Evolutionary conservation across 495 filamentous ascomycete genomes (phyloP), one percentile per base, ranked within the genome.

Genomic region (Penicillium dipodomyicola): DNA sequence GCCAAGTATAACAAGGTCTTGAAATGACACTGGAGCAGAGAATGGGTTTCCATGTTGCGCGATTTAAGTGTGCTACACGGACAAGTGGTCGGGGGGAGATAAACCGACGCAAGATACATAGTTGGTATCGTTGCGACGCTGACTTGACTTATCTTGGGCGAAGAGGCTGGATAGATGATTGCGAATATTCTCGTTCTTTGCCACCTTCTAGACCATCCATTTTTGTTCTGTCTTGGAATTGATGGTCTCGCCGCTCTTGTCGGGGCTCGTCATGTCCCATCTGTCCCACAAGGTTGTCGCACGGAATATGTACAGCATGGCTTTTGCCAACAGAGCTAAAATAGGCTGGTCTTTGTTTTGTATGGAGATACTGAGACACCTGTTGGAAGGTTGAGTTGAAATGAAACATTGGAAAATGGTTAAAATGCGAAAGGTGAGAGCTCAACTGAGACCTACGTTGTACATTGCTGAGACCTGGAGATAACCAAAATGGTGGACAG

Each of bases 281-380:
- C 32, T 20, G 40, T 58, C 54, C 52, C 32, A 52, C 49, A n/a
- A 1, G 14, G 22, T 49, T 48, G 64, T 67, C 30, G 23, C 48
- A 67, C 65, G 47, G 12, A 5, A 32, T 40, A 14, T 17, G 30
- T 50, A 54, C 37, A 39, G 15, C 42, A 39, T 27, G n/a, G 10
- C 30, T 29, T 15, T 46, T 45, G 30, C 29, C 3, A 35, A 25
- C 52, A 30, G 15, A 27, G 5, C 10, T 2, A 29, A 23, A 14
- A 8, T 39, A 37, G 29, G 19, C 20, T 27, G 15, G 19, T 29
- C 5, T 46, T 25, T 39, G 5, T 8, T 46, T n/a, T 15, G 32
- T 19, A 29, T 22, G 22, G 33, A 29, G n/a, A 32, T 56, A 4
- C 32, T 9, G 45, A 56, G 54, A 56, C 44, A 48, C 2, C 23